Evolutionary conservation across 2,329 filamentous ascomycete genomes (phyloP).

Genomic region (Colletotrichum sp.): DNA sequence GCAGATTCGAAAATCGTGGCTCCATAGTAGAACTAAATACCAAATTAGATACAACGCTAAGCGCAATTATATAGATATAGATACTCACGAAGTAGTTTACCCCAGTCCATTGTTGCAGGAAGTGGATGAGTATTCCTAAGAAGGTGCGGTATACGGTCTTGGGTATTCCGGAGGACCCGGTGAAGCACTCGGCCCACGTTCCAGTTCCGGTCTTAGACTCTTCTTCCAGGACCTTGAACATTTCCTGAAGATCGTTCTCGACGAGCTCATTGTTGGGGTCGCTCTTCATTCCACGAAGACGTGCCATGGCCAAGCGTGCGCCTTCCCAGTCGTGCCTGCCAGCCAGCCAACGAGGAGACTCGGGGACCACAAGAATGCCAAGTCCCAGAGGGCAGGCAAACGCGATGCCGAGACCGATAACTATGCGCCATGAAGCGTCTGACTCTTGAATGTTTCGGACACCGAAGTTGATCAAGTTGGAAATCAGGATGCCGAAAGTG

Average conservation of each 20-base stretch:
- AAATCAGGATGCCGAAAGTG: constrained; percentile 69
- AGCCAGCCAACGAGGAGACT: constrained; percentile 63
- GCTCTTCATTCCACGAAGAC: constrained; percentile 56
- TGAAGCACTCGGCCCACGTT: constrained; percentile 67
- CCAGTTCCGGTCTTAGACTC: constrained; percentile 49
- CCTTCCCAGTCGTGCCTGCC: constrained; percentile 50
- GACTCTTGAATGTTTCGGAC: constrained; percentile 46
- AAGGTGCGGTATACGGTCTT: constrained; percentile 69
- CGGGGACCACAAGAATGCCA: constrained; percentile 59
- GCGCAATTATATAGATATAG: rapidly evolving
- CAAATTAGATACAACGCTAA: background rate
- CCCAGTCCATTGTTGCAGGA: constrained; percentile 72
- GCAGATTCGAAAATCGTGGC: constrained; percentile 71
- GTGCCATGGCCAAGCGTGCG: constrained; percentile 55
- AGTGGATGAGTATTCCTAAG: constrained; percentile 68
- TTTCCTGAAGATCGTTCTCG: constrained; percentile 59
- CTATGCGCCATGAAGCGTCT: constrained; percentile 64
- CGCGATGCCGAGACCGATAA: constrained; percentile 61
- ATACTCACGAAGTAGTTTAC: background rate
- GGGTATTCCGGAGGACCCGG: constrained; percentile 52
- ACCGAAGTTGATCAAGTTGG: constrained; percentile 61
- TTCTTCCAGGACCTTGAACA: constrained; percentile 51
- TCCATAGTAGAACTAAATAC: constrained; percentile 61
- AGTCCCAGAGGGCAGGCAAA: constrained; percentile 57
- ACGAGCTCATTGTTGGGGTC: constrained; percentile 49